Conservation (phyloP, 2,329 filamentous ascomycete genomes). For the Paecilomyces niveus region DNA sequence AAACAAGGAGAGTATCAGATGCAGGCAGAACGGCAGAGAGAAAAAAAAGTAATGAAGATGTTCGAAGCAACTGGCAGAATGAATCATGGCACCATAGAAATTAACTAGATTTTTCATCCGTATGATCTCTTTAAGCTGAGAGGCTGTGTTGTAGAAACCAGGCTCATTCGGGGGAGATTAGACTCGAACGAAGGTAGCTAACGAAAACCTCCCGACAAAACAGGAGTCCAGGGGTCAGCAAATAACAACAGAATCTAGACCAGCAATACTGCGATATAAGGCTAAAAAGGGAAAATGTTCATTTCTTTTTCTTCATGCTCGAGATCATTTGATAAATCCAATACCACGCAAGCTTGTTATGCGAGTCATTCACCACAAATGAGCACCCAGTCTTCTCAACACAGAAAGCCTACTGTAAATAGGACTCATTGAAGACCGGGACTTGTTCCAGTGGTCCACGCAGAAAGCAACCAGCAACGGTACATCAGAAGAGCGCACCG, state of each 20-base stretch:
- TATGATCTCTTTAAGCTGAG: background rate
- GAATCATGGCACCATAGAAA: background rate
- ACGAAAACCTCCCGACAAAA: background rate
- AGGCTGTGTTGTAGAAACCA: background rate
- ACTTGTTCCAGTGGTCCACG: background rate
- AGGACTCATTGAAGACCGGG: background rate
- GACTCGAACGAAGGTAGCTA: background rate
- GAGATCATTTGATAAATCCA: background rate
- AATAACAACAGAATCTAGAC: background rate
- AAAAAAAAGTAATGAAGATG: background rate
- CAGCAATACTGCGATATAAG: background rate
- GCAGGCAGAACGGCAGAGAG: background rate
- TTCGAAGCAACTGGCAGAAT: background rate
- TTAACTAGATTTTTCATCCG: background rate
- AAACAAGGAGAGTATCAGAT: background rate
- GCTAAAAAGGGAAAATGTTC: background rate
- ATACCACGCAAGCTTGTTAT: background rate
- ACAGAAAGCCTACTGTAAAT: background rate
- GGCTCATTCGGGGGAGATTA: background rate
- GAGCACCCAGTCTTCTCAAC: background rate
- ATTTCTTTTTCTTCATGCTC: background rate
- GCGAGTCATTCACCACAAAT: background rate
- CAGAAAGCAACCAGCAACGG: background rate
- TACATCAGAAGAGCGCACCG: background rate
- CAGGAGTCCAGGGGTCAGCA: background rate